Base-by-base conservation (phyloP, 1,139 yeast species). In the Candida buenavistaensis region DNA sequence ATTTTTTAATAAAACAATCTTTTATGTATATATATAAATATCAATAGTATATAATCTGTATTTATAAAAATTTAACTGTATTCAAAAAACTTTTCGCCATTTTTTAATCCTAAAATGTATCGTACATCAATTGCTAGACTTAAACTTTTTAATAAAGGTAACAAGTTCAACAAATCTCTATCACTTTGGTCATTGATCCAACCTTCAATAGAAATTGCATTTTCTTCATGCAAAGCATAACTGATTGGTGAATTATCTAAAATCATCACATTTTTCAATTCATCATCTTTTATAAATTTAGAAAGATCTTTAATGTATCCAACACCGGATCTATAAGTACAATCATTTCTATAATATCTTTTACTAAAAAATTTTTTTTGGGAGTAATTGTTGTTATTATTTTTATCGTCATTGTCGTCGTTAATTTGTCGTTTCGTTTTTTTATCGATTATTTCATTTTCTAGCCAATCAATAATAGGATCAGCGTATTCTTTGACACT, bases 141-240 rank as follows among this genome's bases (percentile, higher is more conserved):
- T 49, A 92, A 62, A 22, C 95, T 85, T 49, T 84, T 80, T 36
- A 92, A 66, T 55, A 92, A 64, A 2, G 98, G 97, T 32, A 92
- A 60, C 35, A 92, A 62, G 50, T 87, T 81, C 55, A 92, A 64
- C 39, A 92, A 65, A 50, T 88, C 95, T 16, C 82, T 72, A 55
- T 92, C 98, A 29, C 82, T 78, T 14, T 95, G 95, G 59, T 92
- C 98, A 52, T 87, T 88, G 44, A 92, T 88, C 98, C 98, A 92
- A 28, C 98, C 97, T 59, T 90, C 97, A 14, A 92, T 88, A 64
- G 84, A 81, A 23, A 92, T 81, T 1, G 96, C 98, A 54, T 92
- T 92, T 47, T 82, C 80, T 44, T 81, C 87, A 54, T 92, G 92
- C 55, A 79, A 62, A 9, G 89, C 82, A 57, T 87, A 92, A 52